phyloP scores from a whole-genome alignment of 1,139 yeast species.

The Barnettozyma hawaiiensis region DNA sequence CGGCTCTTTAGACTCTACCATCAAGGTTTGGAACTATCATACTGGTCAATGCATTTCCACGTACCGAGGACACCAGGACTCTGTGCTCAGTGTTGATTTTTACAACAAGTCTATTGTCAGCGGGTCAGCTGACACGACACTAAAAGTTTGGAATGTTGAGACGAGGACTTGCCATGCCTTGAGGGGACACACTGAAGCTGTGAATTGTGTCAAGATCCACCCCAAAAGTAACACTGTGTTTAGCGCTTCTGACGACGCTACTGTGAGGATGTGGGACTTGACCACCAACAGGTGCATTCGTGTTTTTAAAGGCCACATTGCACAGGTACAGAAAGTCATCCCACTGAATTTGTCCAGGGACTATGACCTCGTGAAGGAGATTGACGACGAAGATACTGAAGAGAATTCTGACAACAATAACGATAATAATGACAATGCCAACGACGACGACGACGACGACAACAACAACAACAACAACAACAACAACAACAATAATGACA shows the following conservation, averaged over 20 bases:
- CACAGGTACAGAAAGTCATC: slow-evolving; percentile 86
- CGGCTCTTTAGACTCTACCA: slow-evolving; percentile 86
- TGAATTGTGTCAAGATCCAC: slow-evolving; percentile 83
- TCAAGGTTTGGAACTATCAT: slow-evolving; percentile 92
- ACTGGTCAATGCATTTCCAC: slow-evolving; percentile 94
- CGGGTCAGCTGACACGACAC: slow-evolving; percentile 88
- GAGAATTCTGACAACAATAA: slow-evolving; percentile 10
- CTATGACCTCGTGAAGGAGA: slow-evolving; percentile 35
- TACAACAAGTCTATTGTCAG: slow-evolving; percentile 82
- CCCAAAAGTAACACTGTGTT: slow-evolving; percentile 71
- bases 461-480: slow-evolving; percentile 13
- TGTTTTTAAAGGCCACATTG: slow-evolving; percentile 59
- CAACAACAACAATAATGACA: slow-evolving; percentile 9
- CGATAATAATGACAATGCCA: slow-evolving; percentile 6
- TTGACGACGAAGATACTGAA: slow-evolving; percentile 24
- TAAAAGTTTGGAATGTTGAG: slow-evolving; percentile 95
- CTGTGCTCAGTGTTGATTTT: slow-evolving; percentile 65
- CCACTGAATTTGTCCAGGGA: slow-evolving; percentile 57
- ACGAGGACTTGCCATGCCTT: slow-evolving; percentile 87
- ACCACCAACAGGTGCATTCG: slow-evolving; percentile 71
- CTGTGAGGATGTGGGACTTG: slow-evolving; percentile 93
- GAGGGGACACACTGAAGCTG: slow-evolving; percentile 92
- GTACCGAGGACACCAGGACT: slow-evolving; percentile 85
- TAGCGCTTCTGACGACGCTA: slow-evolving; percentile 87
- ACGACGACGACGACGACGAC: slow-evolving; percentile 3